phyloP scores from a whole-genome alignment of 345 rosid species.

The Carallia pectinifolia region DNA sequence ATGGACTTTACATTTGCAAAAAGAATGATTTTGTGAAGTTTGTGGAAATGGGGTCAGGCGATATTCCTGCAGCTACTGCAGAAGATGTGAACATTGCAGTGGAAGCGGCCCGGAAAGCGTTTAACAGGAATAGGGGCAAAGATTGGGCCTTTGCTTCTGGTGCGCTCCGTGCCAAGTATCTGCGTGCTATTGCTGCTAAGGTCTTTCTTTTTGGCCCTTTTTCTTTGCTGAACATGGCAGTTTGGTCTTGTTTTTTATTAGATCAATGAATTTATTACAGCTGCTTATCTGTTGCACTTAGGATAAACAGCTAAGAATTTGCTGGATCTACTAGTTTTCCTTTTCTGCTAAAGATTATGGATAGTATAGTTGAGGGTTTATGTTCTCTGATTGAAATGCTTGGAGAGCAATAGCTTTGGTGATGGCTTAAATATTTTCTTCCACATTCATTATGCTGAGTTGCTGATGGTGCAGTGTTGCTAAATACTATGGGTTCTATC shows the following conservation, averaged over 20 bases:
- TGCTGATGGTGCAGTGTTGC: no score
- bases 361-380: background rate
- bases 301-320: no score
- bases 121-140: slow-evolving; percentile 67
- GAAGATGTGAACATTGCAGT: slow-evolving; percentile 96
- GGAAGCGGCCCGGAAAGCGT: slow-evolving; percentile 73
- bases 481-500: no score
- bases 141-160: slow-evolving; percentile 88
- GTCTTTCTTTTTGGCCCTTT: slow-evolving; percentile 29
- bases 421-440: no score
- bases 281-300: no score
- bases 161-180: slow-evolving; percentile 75
- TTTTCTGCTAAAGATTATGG: no score
- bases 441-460: no score
- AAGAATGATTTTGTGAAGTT: background rate
- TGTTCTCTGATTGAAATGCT: background rate
- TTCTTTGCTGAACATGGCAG: background rate
- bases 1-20: background rate
- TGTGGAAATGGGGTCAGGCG: slow-evolving; percentile 46
- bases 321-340: no score
- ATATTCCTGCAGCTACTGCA: slow-evolving; percentile 90
- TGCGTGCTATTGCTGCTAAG: slow-evolving; percentile 98
- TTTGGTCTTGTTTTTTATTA: no score
- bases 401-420: no score
- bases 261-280: no score